phyloP scores from a whole-genome alignment of 78 protist genomes.

The Dictyostelium brefeldianum region DNA sequence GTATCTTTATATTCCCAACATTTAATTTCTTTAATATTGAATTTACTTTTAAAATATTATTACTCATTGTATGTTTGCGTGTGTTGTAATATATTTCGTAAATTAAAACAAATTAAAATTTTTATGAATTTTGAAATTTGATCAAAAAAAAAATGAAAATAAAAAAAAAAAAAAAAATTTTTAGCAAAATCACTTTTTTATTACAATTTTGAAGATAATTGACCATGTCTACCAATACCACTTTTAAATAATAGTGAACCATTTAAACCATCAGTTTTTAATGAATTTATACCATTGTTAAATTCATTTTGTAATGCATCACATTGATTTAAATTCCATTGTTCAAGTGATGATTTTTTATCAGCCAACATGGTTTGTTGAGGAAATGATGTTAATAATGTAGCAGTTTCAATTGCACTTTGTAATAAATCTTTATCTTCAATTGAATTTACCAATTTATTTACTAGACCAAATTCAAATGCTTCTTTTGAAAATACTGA shows the following conservation, averaged over 20 bases:
- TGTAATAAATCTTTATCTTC: neutral
- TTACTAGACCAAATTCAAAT: conserved; percentile 49
- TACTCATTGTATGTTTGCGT: neutral
- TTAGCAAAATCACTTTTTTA: too few species aligned
- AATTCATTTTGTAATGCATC: conserved; percentile 61
- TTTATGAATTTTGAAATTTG: too few species aligned
- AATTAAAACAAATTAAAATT: too few species aligned
- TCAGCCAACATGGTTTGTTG: conserved; percentile 48
- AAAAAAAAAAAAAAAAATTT: too few species aligned
- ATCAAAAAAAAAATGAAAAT: too few species aligned
- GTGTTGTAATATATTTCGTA: neutral
- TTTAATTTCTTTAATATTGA: conserved; percentile 7
- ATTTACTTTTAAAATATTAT: neutral
- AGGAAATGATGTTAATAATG: conserved; percentile 37
- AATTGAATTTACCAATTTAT: conserved; percentile 4
- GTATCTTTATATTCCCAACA: neutral
- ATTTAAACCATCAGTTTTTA: conserved; percentile 18
- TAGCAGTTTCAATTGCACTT: conserved; percentile 23
- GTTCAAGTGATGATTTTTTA: conserved; percentile 37
- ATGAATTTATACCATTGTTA: conserved; percentile 1
- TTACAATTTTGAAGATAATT: conserved; percentile 4
- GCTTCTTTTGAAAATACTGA: conserved; percentile 81
- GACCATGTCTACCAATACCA: conserved; percentile 72
- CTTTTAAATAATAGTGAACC: conserved; percentile 25
- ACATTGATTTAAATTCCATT: neutral